Base-by-base conservation (phyloP, 2,329 filamentous ascomycete genomes). In the Paraconiothyrium brasiliense region DNA sequence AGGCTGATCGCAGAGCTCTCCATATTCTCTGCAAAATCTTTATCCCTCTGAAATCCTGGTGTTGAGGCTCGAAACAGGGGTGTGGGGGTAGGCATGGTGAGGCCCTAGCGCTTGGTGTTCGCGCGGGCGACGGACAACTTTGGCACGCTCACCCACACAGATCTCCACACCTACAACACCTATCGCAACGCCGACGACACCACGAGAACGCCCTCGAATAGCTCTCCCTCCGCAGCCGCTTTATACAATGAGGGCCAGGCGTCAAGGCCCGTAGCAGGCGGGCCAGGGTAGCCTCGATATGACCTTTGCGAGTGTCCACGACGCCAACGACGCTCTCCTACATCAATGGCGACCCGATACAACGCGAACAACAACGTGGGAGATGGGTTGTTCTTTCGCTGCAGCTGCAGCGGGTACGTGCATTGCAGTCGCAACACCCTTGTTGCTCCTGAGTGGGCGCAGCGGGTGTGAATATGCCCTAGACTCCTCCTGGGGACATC, bases 91-190 rank as follows among this genome's bases (percentile, higher is more conserved):
- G 52, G 27, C 16, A n/a, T 13, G 39, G 52, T 55, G 39, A 55
- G 52, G 39, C 39, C 24, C 39, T 34, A 14, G 52, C 52, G 27
- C 39, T 34, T 46, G 52, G 39, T 55, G 24, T 55, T 55, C 39
- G 39, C 37, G 39, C 24, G 37, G 39, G 14, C 16, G 24, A 24
- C 16, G 13, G 35, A 46, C 32, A 35, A 37, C n/a, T 30, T 27
- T 34, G n/a, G 20, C 4, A 54, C 22, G 8, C 48, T 35, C 48
- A 43, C 35, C 51, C 51, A 41, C 51, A 54, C 51, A 30, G 37
- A 43, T 47, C 30, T 32, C 30, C 54, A 9, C 54, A 44, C n/a
- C 52, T n/a, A 56, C 54, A 47, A 56, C 43, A 37, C 30, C 54
- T 37, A 35, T 37, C 41, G 27, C 54, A n/a, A 47, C 43, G 32